Evolutionary conservation across 192 early-diverging fungal species (phyloP).

Genomic region (Coemansia furcata): DNA sequence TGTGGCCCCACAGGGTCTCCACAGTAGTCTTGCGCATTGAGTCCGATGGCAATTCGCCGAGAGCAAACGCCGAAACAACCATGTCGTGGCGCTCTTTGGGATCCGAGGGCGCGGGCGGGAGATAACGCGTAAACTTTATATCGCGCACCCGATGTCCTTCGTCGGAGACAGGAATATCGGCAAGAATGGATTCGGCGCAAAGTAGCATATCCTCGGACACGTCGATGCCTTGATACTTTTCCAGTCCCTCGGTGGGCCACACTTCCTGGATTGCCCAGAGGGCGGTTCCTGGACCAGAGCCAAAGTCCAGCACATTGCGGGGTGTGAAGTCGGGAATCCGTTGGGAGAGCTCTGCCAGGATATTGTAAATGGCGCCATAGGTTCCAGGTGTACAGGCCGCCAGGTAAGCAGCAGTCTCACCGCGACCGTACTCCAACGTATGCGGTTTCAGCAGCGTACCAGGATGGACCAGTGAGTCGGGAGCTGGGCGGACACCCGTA

Average conservation of each 20-base stretch:
- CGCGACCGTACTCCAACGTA: slow-evolving; percentile 64
- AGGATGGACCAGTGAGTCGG: slow-evolving; percentile 31
- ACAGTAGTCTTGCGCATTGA: slow-evolving; percentile 62
- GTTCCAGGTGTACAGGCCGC: slow-evolving; percentile 61
- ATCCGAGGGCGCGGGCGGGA: slow-evolving; percentile 50
- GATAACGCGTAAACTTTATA: slow-evolving; percentile 61
- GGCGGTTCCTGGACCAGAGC: slow-evolving; percentile 77
- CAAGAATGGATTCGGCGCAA: slow-evolving; percentile 58
- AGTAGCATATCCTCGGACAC: slow-evolving; percentile 75
- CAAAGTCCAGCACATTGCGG: slow-evolving; percentile 70
- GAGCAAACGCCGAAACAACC: slow-evolving; percentile 71
- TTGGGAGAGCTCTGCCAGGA: slow-evolving; percentile 60
- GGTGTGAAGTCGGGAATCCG: slow-evolving; percentile 67
- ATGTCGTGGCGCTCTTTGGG: slow-evolving; percentile 55
- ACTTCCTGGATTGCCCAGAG: slow-evolving; percentile 72
- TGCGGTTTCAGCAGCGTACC: slow-evolving; percentile 56
- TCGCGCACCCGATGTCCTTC: neutral
- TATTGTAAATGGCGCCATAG: slow-evolving; percentile 68
- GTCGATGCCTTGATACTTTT: slow-evolving; percentile 66
- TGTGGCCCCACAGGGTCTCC: slow-evolving; percentile 76
- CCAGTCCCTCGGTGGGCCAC: slow-evolving; percentile 43
- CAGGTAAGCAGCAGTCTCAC: slow-evolving; percentile 72
- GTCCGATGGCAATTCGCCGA: slow-evolving; percentile 71
- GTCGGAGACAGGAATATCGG: neutral
- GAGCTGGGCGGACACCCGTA: slow-evolving; percentile 27